Conservation (phyloP, 2,329 filamentous ascomycete genomes). For the Trichophyton rubrum region DNA sequence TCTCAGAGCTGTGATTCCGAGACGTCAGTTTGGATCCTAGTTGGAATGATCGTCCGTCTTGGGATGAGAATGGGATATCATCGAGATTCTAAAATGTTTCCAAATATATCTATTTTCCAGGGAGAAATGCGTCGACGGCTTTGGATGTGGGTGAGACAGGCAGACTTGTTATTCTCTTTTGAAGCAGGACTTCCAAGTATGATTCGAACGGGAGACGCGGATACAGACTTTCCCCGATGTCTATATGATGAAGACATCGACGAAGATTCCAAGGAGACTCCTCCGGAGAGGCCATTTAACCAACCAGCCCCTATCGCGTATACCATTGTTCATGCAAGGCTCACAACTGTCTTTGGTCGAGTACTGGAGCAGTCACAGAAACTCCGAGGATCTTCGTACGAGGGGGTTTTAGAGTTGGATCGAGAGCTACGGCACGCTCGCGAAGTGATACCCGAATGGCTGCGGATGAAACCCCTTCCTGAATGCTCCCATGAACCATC, state of each 20-base stretch:
- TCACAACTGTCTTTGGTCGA: conserved; percentile 33
- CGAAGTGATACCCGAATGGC: conserved; percentile 62
- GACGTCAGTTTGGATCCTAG: conserved; percentile 47
- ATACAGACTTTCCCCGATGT: conserved; percentile 50
- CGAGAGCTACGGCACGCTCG: conserved; percentile 44
- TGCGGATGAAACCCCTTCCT: conserved; percentile 63
- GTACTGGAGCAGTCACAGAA: conserved; percentile 34
- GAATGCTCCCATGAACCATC: conserved; percentile 59
- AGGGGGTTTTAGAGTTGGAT: conserved; percentile 50
- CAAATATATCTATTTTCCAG: conserved; percentile 47
- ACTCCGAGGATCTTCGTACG: conserved; percentile 40
- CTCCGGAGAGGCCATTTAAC: conserved; percentile 42
- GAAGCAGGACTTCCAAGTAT: conserved; percentile 57
- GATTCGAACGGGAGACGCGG: conserved; percentile 51
- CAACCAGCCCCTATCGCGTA: conserved; percentile 48
- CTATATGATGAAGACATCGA: conserved; percentile 54
- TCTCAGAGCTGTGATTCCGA: conserved; percentile 47
- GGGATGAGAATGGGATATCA: conserved; percentile 57
- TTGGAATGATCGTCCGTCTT: conserved; percentile 47
- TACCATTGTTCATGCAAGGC: conserved; percentile 35
- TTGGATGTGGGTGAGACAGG: conserved; percentile 41
- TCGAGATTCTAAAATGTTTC: conserved; percentile 47
- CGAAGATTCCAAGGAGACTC: conserved; percentile 43
- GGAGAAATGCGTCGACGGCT: conserved; percentile 45
- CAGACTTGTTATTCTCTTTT: conserved; percentile 54